Evolutionary conservation across 1,284 basidiomycete genomes (phyloP).

Genomic region (Marasmius fiardii): DNA sequence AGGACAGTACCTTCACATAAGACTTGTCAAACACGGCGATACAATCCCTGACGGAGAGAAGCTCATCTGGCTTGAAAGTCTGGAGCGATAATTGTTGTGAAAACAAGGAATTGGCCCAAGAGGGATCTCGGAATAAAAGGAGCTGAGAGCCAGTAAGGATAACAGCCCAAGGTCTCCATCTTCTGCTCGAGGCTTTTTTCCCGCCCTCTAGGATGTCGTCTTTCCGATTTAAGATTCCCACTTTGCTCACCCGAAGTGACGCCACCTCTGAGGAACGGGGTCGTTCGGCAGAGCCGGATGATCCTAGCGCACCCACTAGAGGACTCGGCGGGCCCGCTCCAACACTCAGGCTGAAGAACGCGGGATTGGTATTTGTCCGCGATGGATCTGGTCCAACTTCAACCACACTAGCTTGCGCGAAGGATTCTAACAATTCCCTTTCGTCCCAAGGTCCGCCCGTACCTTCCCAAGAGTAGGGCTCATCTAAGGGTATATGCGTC

Average conservation of each 20-base stretch:
- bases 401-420: slow-evolving; percentile 65
- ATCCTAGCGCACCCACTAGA: slow-evolving; percentile 20
- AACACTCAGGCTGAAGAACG: slow-evolving; percentile 48
- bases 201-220: slow-evolving; percentile 78
- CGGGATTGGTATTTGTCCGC: slow-evolving; percentile 31
- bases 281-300: slow-evolving; percentile 17
- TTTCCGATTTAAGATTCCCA: slow-evolving; percentile 81
- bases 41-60: slow-evolving; percentile 75
- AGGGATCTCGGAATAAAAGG: slow-evolving; percentile 86
- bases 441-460: slow-evolving; percentile 70
- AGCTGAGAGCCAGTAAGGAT: slow-evolving; percentile 90
- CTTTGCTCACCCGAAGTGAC: slow-evolving; percentile 77
- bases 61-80: slow-evolving; percentile 84
- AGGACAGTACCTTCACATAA: slow-evolving; percentile 62
- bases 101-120: slow-evolving; percentile 61
- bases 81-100: slow-evolving; percentile 44
- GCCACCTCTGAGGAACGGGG: slow-evolving; percentile 33
- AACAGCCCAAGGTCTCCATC: slow-evolving; percentile 88
- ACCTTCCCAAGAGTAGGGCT: slow-evolving; percentile 78
- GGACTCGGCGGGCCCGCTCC: slow-evolving; percentile 30
- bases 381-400: slow-evolving; percentile 47
- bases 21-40: slow-evolving; percentile 79
- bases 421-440: slow-evolving; percentile 63
- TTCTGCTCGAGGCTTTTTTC: slow-evolving; percentile 73
- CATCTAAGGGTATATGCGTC: slow-evolving; percentile 57